These are phyloP conservation scores for Pseudozyma hubeiensis DNA, from an alignment of 1,284 basidiomycete species.

Conservation along the genomic window DNA sequence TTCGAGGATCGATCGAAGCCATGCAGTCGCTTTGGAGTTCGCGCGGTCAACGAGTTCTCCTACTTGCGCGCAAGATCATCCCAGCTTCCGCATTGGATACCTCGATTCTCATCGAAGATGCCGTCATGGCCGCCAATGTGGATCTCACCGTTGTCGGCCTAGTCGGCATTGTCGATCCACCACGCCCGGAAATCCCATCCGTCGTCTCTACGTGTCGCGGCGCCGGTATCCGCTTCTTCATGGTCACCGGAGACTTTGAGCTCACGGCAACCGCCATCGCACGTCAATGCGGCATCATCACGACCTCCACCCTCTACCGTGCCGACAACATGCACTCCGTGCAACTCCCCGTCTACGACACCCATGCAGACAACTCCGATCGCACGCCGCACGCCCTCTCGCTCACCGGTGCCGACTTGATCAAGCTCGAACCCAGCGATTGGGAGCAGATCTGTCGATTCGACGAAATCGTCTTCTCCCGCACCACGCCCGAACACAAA, in stretches of 20 bases:
- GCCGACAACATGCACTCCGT: constrained; percentile 68
- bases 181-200: constrained; percentile 74
- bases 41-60: constrained; percentile 75
- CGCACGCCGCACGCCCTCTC: constrained; percentile 29
- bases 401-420: constrained; percentile 29
- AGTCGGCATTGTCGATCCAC: constrained; percentile 76
- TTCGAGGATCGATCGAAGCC: constrained; percentile 14
- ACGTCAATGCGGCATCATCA: constrained; percentile 75
- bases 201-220: constrained; percentile 73
- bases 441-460: constrained; percentile 74
- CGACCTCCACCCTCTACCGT: constrained; percentile 66
- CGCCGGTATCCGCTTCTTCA: constrained; percentile 77
- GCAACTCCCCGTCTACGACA: constrained; percentile 22
- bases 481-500: constrained; percentile 78
- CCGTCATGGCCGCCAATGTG: constrained; percentile 58
- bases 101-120: constrained; percentile 69
- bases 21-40: constrained; percentile 71
- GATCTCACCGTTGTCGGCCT: constrained; percentile 76
- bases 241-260: constrained; percentile 77
- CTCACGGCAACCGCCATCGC: constrained; percentile 75
- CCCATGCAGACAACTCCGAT: constrained; percentile 44
- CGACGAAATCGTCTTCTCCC: constrained; percentile 78
- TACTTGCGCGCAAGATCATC: constrained; percentile 67
- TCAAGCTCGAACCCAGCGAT: constrained; percentile 28
- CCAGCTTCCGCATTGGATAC: constrained; percentile 61